These are phyloP conservation scores for Setomelanomma holmii DNA, from an alignment of 2,329 filamentous ascomycete genomes.

Conservation along the genomic window DNA sequence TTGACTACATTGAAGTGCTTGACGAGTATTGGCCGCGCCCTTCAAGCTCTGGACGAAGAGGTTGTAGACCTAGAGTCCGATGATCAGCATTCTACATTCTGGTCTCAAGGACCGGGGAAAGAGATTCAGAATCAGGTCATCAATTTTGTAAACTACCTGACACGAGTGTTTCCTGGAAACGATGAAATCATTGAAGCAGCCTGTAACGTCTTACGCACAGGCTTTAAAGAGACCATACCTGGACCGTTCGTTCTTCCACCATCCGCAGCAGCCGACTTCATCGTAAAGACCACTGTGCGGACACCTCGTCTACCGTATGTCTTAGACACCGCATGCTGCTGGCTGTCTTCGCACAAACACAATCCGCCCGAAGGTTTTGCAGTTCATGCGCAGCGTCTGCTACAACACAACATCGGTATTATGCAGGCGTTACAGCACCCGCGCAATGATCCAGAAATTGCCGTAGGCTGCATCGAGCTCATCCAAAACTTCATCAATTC, in stretches of 20 bases:
- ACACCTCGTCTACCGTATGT: conserved; percentile 73
- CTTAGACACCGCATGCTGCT: conserved; percentile 74
- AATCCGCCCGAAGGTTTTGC: conserved; percentile 49
- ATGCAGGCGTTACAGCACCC: conserved; percentile 68
- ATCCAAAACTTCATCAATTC: conserved; percentile 68
- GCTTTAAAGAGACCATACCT: conserved; percentile 75
- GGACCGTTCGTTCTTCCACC: conserved; percentile 80
- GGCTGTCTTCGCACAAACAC: conserved; percentile 58
- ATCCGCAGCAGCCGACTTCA: conserved; percentile 69
- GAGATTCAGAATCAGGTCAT: conserved; percentile 61
- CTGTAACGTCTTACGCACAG: conserved; percentile 74
- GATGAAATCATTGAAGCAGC: conserved; percentile 75
- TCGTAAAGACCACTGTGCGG: conserved; percentile 65
- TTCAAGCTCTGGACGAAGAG: conserved; percentile 72
- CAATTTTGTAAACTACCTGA: conserved; percentile 58
- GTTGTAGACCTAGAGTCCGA: conserved; percentile 71
- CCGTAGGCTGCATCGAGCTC: conserved; percentile 77
- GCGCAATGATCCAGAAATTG: conserved; percentile 72
- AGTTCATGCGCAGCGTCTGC: conserved; percentile 40
- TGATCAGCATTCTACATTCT: conserved; percentile 50
- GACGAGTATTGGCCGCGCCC: conserved; percentile 72
- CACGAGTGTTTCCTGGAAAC: conserved; percentile 63
- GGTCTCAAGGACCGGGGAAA: conserved; percentile 58
- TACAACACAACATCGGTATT: conserved; percentile 69
- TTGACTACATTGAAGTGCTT: conserved; percentile 71